These are phyloP conservation scores for Boletus rubescentipes DNA, from an alignment of 768 basidiomycete genomes.

Conservation along the genomic window DNA sequence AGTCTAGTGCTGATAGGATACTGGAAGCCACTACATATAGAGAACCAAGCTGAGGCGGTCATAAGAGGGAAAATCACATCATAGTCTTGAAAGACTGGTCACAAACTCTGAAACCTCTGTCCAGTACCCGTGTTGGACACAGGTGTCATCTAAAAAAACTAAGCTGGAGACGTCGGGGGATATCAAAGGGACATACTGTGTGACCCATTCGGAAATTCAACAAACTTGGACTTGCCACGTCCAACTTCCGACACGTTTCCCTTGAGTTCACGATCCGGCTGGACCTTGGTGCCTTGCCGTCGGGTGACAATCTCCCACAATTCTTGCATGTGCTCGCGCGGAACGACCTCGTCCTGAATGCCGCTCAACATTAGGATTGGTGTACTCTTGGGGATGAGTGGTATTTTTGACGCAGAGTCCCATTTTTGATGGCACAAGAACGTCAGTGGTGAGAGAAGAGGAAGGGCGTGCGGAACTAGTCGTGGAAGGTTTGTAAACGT, in stretches of 20 bases:
- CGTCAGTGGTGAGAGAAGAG: slow-evolving; percentile 67
- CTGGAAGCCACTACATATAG: not conserved
- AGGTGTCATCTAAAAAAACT: slow-evolving; percentile 48
- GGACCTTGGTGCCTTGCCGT: slow-evolving; percentile 39
- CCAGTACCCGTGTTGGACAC: slow-evolving; percentile 56
- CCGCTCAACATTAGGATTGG: slow-evolving; percentile 88
- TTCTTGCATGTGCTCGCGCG: slow-evolving; percentile 54
- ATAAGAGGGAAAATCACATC: not conserved
- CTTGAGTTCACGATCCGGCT: slow-evolving; percentile 21
- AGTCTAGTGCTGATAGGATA: not conserved
- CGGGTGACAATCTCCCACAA: slow-evolving; percentile 62
- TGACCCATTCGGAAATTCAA: slow-evolving; percentile 52
- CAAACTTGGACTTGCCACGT: slow-evolving; percentile 51
- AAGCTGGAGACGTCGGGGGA: not conserved
- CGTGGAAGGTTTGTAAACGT: slow-evolving; percentile 85
- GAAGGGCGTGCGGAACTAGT: slow-evolving; percentile 80
- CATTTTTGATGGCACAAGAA: slow-evolving; percentile 87
- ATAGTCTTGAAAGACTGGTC: slow-evolving; percentile 17
- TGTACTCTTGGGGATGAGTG: slow-evolving; percentile 56
- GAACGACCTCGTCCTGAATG: slow-evolving; percentile 51
- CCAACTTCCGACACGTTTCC: slow-evolving; percentile 47
- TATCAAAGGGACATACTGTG: slow-evolving; percentile 47
- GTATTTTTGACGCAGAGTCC: slow-evolving; percentile 72
- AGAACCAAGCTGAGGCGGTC: not conserved
- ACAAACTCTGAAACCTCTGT: slow-evolving; percentile 49